Evolutionary conservation across 2,329 filamentous ascomycete species (phyloP).

Genomic region (Neofusicoccum parvum): DNA sequence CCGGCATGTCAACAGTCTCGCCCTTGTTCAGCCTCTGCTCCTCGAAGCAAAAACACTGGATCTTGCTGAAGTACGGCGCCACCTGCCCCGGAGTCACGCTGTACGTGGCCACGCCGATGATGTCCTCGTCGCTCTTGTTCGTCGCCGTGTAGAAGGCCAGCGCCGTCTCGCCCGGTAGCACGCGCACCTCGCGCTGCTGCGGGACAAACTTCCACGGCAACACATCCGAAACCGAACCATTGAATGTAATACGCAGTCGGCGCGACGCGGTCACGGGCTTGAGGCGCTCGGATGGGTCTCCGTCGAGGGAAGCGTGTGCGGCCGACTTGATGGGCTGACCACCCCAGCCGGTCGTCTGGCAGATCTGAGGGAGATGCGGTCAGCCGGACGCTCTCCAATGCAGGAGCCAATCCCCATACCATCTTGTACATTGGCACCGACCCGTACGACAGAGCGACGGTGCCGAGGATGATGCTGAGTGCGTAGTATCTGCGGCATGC

Average conservation of each 20-base stretch:
- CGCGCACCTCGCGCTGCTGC: conserved; percentile 93
- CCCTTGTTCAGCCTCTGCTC: conserved; percentile 90
- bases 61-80: conserved; percentile 98
- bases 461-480: conserved; percentile 75
- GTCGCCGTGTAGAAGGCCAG: conserved; percentile 97
- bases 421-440: conserved; percentile 88
- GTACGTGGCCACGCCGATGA: conserved; percentile 97
- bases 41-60: conserved; percentile 99
- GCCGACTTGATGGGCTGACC: conserved; percentile 87
- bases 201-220: conserved; percentile 97
- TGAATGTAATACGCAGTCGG: conserved; percentile 93
- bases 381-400: background rate
- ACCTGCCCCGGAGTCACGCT: conserved; percentile 95
- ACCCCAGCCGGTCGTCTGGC: conserved; percentile 85
- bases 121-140: conserved; percentile 86
- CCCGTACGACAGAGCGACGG: conserved; percentile 78
- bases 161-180: conserved; percentile 93
- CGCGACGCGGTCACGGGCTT: conserved; percentile 78
- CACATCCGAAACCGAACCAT: conserved; percentile 90
- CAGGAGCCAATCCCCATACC: conserved; percentile 49
- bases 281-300: conserved; percentile 74
- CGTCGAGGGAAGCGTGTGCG: conserved; percentile 57
- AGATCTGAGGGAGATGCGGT: conserved; percentile 59
- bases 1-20: conserved; percentile 98
- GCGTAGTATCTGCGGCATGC: conserved; percentile 64